Evolutionary conservation across 1,139 yeast genomes (phyloP).

Genomic region (Candida sanyaensis): DNA sequence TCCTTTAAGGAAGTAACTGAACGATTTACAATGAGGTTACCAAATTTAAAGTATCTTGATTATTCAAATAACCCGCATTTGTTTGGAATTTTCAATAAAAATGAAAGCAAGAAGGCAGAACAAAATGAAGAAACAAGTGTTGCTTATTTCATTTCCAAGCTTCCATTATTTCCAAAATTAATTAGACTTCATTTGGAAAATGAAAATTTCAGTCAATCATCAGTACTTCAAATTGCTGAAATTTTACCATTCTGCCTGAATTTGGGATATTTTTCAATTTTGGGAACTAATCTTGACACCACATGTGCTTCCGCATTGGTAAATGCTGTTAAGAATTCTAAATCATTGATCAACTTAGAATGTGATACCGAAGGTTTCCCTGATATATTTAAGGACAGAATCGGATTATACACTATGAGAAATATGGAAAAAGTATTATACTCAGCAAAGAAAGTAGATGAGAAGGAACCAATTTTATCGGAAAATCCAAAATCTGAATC

Average conservation of each 20-base stretch:
- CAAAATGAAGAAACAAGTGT: constrained; percentile 23
- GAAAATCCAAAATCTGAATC: constrained; percentile 18
- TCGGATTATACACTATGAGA: constrained; percentile 69
- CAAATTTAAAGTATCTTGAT: constrained; percentile 63
- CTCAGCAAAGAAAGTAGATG: constrained; percentile 15
- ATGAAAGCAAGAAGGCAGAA: constrained; percentile 2
- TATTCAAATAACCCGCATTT: constrained; percentile 64
- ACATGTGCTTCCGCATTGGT: constrained; percentile 40
- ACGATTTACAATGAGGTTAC: constrained; percentile 38
- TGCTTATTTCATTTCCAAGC: constrained; percentile 47
- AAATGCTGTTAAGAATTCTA: constrained; percentile 44
- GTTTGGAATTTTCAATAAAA: constrained; percentile 34
- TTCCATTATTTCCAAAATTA: constrained; percentile 61
- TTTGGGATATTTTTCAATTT: constrained; percentile 58
- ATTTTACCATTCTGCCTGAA: constrained; percentile 61
- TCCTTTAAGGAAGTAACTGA: constrained; percentile 36
- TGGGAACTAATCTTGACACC: constrained; percentile 58
- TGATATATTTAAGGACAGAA: constrained; percentile 50
- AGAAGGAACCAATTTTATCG: constrained; percentile 7
- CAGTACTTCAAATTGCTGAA: constrained; percentile 59
- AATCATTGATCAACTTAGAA: constrained; percentile 40
- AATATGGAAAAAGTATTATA: constrained; percentile 58
- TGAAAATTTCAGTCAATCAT: constrained; percentile 48
- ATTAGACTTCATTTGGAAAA: constrained; percentile 63
- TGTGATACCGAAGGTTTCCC: constrained; percentile 42